A percentile compares a stretch with the other conserved stretches of the same genome.
phyloP scores from a whole-genome alignment of 2,329 filamentous ascomycete species.

The Parastagonospora avenae region DNA sequence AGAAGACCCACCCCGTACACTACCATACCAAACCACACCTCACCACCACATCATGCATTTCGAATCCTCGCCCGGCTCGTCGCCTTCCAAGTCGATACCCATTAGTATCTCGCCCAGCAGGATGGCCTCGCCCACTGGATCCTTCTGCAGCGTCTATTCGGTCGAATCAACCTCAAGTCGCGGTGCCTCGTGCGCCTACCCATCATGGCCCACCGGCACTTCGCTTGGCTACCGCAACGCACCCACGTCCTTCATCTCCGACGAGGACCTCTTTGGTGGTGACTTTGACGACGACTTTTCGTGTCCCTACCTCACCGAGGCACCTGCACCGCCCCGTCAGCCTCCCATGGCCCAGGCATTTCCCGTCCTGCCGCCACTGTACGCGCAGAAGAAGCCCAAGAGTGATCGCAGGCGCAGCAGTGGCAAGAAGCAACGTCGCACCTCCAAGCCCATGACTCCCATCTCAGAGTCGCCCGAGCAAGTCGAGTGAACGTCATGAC shows the following conservation, averaged over 20 bases:
- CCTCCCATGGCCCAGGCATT: conserved; percentile 43
- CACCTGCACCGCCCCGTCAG: conserved; percentile 47
- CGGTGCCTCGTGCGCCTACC: conserved; percentile 47
- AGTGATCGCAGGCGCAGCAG: conserved; percentile 48
- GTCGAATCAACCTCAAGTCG: conserved; percentile 32
- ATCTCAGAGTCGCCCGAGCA: conserved; percentile 49
- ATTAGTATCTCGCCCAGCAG: conserved; percentile 42
- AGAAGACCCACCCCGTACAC: conserved; percentile 28
- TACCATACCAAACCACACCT: conserved; percentile 7
- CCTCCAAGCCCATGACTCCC: conserved; percentile 50
- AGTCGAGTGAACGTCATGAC: conserved; percentile 37
- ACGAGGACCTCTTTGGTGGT: conserved; percentile 49
- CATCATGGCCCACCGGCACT: conserved; percentile 47
- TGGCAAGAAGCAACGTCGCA: conserved; percentile 45
- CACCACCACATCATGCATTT: conserved; percentile 38
- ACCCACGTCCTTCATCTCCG: conserved; percentile 49
- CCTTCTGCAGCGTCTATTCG: conserved; percentile 45
- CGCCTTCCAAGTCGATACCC: conserved; percentile 46
- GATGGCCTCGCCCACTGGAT: conserved; percentile 44
- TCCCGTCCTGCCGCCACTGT: conserved; percentile 47
- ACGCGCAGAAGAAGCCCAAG: conserved; percentile 49
- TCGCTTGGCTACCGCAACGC: conserved; percentile 44
- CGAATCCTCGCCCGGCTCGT: conserved; percentile 43
- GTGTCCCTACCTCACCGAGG: conserved; percentile 44
- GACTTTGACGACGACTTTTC: conserved; percentile 42